Evolutionary conservation across 2,329 filamentous ascomycete genomes (phyloP).

Genomic region (Calonectria hawksworthii): DNA sequence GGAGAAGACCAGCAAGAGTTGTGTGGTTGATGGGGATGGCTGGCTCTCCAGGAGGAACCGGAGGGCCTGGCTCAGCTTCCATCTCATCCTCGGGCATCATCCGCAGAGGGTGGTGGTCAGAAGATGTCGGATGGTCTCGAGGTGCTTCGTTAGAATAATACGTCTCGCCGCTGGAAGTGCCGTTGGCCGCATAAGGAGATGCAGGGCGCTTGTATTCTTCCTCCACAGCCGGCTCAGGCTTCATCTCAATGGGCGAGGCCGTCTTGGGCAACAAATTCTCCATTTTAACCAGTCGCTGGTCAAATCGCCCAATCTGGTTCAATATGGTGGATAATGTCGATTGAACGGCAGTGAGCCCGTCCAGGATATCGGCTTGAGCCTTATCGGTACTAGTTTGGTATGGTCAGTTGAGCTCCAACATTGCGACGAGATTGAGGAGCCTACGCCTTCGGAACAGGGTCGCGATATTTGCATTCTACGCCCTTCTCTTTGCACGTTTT

Average conservation of each 20-base stretch:
- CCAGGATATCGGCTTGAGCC: slow-evolving; percentile 71
- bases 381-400: slow-evolving; percentile 66
- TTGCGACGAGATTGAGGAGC: slow-evolving; percentile 48
- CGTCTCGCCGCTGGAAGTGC: slow-evolving; percentile 32
- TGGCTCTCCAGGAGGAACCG: slow-evolving; percentile 71
- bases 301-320: slow-evolving; percentile 55
- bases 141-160: slow-evolving; percentile 41
- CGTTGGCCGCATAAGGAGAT: slow-evolving; percentile 42
- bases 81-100: slow-evolving; percentile 61
- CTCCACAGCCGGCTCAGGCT: slow-evolving; percentile 47
- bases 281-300: slow-evolving; percentile 53
- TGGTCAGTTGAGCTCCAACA: slow-evolving; percentile 26
- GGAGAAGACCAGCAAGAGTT: slow-evolving; percentile 86
- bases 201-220: slow-evolving; percentile 47
- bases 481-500: slow-evolving; percentile 92
- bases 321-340: slow-evolving; percentile 53
- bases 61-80: slow-evolving; percentile 65
- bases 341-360: slow-evolving; percentile 62
- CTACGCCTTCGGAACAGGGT: slow-evolving; percentile 92
- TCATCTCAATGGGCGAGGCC: slow-evolving; percentile 35
- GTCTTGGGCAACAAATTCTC: slow-evolving; percentile 47
- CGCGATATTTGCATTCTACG: slow-evolving; percentile 87
- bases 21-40: slow-evolving; percentile 89
- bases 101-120: slow-evolving; percentile 44
- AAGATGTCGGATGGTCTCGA: slow-evolving; percentile 45